A percentile compares a stretch with the other conserved stretches of the same genome.
phyloP scores from a whole-genome alignment of 2,329 filamentous ascomycete genomes.

The Leptographium flavum region DNA sequence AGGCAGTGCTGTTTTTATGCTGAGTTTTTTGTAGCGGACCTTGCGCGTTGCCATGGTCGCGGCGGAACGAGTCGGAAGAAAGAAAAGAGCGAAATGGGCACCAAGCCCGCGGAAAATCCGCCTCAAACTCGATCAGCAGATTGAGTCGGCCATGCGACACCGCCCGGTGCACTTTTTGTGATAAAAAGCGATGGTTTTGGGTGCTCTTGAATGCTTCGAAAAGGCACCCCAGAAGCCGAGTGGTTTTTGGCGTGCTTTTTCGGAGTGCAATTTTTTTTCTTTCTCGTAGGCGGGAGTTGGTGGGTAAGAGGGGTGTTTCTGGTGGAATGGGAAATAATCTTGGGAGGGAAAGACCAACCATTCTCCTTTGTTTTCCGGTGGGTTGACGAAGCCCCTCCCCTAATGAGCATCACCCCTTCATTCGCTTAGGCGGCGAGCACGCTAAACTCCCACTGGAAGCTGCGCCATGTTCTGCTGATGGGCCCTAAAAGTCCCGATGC shows the following conservation, averaged over 20 bases:
- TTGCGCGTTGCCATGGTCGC: conserved; percentile 48
- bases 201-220: conserved; percentile 36
- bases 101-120: conserved; percentile 40
- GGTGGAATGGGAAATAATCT: neutral
- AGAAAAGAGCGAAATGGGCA: conserved; percentile 9
- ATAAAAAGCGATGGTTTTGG: conserved; percentile 36
- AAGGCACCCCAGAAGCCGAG: neutral
- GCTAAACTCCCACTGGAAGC: neutral
- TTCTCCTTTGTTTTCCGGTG: neutral
- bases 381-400: neutral
- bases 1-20: conserved; percentile 73
- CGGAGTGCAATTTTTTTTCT: conserved; percentile 1
- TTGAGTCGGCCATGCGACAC: conserved; percentile 43
- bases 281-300: conserved; percentile 3
- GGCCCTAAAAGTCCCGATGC: neutral
- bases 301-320: conserved; percentile 1
- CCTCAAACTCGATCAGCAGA: conserved; percentile 49
- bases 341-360: neutral
- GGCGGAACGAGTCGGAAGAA: conserved; percentile 17
- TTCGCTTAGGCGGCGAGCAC: neutral
- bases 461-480: neutral
- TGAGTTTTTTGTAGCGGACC: conserved; percentile 81
- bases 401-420: neutral
- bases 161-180: conserved; percentile 35
- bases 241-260: conserved; percentile 1